A percentile compares a stretch with the other conserved stretches of the same genome.
phyloP scores from a whole-genome alignment of 116 monocot genomes.

The Dioscorea cayenensis region DNA sequence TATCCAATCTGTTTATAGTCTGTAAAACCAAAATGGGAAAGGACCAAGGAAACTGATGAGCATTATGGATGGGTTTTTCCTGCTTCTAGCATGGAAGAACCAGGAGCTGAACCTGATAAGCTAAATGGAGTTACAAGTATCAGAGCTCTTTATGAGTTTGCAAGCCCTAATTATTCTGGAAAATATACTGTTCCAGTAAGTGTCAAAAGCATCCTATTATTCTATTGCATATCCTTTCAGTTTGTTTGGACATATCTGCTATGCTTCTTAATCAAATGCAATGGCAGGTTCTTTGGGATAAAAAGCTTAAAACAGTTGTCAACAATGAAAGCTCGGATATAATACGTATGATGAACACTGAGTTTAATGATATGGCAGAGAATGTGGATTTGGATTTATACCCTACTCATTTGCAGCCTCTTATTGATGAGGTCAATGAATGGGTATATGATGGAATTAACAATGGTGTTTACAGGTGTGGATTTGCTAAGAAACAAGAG shows the following conservation, averaged over 20 bases:
- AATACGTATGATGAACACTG: constrained; percentile 81
- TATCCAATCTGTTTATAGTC: constrained; percentile 25
- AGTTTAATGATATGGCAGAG: constrained; percentile 75
- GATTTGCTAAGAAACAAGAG: constrained; percentile 86
- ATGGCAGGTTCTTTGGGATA: constrained; percentile 90
- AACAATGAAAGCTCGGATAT: constrained; percentile 89
- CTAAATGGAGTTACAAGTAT: constrained; percentile 67
- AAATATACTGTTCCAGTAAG: constrained; percentile 94
- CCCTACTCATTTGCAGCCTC: constrained; percentile 45
- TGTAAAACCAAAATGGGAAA: constrained; percentile 77
- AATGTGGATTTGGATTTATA: constrained; percentile 77
- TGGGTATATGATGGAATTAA: constrained; percentile 90
- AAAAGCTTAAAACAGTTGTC: constrained; percentile 77
- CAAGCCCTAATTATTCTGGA: constrained; percentile 73
- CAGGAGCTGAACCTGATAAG: constrained; percentile 62
- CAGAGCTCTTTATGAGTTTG: constrained; percentile 80
- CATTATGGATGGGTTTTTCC: constrained; percentile 85
- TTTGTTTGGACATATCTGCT: not conserved
- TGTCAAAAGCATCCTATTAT: not conserved
- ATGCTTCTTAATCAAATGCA: not conserved
- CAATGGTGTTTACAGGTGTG: constrained; percentile 93
- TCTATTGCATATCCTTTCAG: not conserved
- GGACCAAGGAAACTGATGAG: constrained; percentile 72
- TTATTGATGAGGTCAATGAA: constrained; percentile 71
- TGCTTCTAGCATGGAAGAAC: constrained; percentile 40